Evolutionary conservation across 164 flowering plant genomes (phyloP), one percentile per base, ranked within the genome.

Genomic region (Macadamia tetraphylla): DNA sequence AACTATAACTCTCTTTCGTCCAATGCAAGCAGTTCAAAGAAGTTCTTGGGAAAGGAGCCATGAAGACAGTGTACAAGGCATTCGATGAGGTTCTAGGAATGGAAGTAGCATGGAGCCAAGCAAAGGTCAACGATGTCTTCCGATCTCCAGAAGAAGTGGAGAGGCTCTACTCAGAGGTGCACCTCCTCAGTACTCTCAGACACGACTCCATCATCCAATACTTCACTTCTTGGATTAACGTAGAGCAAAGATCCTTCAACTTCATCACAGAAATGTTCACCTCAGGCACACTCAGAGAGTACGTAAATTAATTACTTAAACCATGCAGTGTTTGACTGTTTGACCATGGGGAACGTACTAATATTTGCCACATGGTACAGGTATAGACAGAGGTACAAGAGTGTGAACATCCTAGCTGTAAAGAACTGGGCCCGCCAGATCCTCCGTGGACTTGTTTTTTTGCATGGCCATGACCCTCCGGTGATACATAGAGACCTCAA

Each of bases 261-360:
- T 87, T 94, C 87, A 88, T 94, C 78, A 91, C 97, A 4, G 98
- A 94, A 71, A 80, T 94, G 90, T 86, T 94, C 67, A 91, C 97
- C 58, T 91, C 98, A 9, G 98, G 98, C 75, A 87, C 88, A 58
- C 86, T 94, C 6, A 81, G 96, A 86, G 88, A 87, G 97, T 93
- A 85, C 81, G 1, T 46, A 46, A 35, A 35, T 35, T 23, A 23
- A 35, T 35, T 35, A 35, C 40, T 35, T 23, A 23, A 23, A 35
- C 40, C 6, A 46, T 46, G 51, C 51, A 9, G 12, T 46, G 23
- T 46, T 46, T 46, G 9, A 46, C 51, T 11, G 12, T 46, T 11
- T 35, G 3, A 46, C 9, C 13, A 46, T 8, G 9, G 3, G 51
- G 51, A 46, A 46, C 9, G 6, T 43, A 5, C 9, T 46, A 35